Conservation (phyloP, 805 yeast genomes). For the Candida silvatica region DNA sequence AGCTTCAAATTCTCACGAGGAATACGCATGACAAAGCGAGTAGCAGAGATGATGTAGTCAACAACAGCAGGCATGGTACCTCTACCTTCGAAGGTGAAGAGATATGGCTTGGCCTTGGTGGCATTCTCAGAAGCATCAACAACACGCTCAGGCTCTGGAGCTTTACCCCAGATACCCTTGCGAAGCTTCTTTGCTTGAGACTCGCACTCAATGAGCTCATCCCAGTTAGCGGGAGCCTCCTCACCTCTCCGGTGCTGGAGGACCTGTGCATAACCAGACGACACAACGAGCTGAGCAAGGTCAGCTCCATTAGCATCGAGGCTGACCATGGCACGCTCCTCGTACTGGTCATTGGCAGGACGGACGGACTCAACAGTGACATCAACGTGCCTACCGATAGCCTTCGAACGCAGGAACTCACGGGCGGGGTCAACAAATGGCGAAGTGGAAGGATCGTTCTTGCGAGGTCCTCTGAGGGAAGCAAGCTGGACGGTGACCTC, state of each 20-base stretch:
- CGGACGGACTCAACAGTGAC: conserved; percentile 58
- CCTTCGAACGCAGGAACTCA: conserved; percentile 61
- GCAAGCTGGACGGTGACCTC: conserved; percentile 68
- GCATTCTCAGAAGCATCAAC: conserved; percentile 76
- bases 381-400: conserved; percentile 64
- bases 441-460: conserved; percentile 45
- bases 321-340: conserved; percentile 59
- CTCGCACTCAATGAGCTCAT: conserved; percentile 63
- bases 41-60: conserved; percentile 63
- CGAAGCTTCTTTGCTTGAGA: conserved; percentile 44
- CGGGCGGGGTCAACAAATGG: conserved; percentile 57
- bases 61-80: conserved; percentile 59
- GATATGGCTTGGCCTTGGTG: conserved; percentile 64
- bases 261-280: conserved; percentile 69
- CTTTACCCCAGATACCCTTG: conserved; percentile 56
- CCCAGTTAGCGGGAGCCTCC: conserved; percentile 73
- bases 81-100: conserved; percentile 61
- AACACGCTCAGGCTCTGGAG: conserved; percentile 48
- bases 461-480: conserved; percentile 68
- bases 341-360: conserved; percentile 50
- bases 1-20: conserved; percentile 68
- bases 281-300: conserved; percentile 51
- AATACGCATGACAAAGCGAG: conserved; percentile 53
- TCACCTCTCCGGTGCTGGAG: conserved; percentile 66
- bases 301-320: conserved; percentile 42